Conservation (phyloP, 73 alveolate genomes). For the Uronychia binucleata region DNA sequence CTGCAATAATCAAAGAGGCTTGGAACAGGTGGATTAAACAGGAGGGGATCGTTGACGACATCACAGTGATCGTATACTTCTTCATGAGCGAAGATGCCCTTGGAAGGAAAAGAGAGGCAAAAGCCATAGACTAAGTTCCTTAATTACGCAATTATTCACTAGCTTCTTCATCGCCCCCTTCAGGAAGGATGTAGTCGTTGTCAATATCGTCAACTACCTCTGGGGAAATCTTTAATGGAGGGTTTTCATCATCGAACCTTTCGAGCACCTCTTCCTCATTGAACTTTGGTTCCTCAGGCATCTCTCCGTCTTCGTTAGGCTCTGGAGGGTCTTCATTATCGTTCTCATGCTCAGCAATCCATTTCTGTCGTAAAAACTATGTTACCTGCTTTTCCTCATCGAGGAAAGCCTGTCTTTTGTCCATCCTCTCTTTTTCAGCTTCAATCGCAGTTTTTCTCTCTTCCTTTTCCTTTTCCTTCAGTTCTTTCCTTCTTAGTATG, state of each 20-base stretch:
- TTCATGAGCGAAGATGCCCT: too few species aligned
- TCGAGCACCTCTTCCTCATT: constrained; percentile 66
- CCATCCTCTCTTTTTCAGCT: constrained; percentile 52
- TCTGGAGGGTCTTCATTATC: constrained; percentile 52
- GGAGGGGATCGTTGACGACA: too few species aligned
- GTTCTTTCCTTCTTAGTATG: constrained; percentile 55
- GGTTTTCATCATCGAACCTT: constrained; percentile 76
- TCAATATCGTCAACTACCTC: constrained; percentile 77
- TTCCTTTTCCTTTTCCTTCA: constrained; percentile 62
- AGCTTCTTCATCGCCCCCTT: constrained; percentile 13
- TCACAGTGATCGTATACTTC: too few species aligned
- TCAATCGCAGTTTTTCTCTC: constrained; percentile 59
- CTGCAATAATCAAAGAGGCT: too few species aligned
- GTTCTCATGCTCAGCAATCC: constrained; percentile 47
- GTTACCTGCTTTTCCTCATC: constrained; percentile 55
- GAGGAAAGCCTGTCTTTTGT: constrained; percentile 37
- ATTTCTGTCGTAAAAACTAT: constrained; percentile 5
- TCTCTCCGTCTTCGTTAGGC: constrained; percentile 13
- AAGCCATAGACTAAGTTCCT: too few species aligned
- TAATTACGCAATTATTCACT: neutral
- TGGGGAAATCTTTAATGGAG: constrained; percentile 68
- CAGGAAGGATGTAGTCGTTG: constrained; percentile 69
- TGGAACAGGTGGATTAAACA: too few species aligned
- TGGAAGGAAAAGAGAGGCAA: too few species aligned
- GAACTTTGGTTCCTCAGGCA: constrained; percentile 43